Conservation (phyloP, 192 early-diverging fungal species). For the Chytriomyces sp. region DNA sequence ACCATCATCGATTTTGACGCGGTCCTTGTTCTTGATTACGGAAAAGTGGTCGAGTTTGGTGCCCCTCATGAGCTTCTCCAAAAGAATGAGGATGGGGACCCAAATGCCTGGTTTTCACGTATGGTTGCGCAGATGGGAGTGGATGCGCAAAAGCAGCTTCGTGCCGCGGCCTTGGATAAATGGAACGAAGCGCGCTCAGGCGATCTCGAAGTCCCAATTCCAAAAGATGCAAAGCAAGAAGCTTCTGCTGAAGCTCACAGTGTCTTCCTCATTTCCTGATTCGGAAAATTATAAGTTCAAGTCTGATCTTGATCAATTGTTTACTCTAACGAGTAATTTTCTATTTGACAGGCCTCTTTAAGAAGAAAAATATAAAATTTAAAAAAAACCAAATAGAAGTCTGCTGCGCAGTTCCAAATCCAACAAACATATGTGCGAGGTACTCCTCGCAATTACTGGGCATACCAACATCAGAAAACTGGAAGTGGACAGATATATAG, state of each 20-base stretch:
- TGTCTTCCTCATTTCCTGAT: too few relatives aligned
- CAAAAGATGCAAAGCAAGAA: background rate
- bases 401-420: too few relatives aligned
- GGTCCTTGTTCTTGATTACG: slow-evolving; percentile 48
- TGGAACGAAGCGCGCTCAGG: slow-evolving; percentile 2
- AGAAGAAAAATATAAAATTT: too few relatives aligned
- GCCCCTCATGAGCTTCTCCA: slow-evolving; percentile 46
- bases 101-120: slow-evolving; percentile 42
- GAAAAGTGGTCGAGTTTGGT: slow-evolving; percentile 55
- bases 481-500: too few relatives aligned
- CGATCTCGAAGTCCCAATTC: background rate
- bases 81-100: slow-evolving; percentile 30
- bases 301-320: background rate
- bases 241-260: background rate
- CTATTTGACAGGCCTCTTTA: background rate
- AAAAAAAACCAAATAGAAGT: too few relatives aligned
- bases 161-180: slow-evolving; percentile 36
- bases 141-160: slow-evolving; percentile 38
- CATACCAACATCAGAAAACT: too few relatives aligned
- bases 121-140: slow-evolving; percentile 52
- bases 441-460: too few relatives aligned
- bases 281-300: too few relatives aligned
- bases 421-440: too few relatives aligned
- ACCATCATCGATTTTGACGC: slow-evolving; percentile 49
- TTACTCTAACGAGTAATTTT: background rate